Evolutionary conservation across 192 early-diverging fungal genomes (phyloP).

Genomic region (Haplosporangium gracile): DNA sequence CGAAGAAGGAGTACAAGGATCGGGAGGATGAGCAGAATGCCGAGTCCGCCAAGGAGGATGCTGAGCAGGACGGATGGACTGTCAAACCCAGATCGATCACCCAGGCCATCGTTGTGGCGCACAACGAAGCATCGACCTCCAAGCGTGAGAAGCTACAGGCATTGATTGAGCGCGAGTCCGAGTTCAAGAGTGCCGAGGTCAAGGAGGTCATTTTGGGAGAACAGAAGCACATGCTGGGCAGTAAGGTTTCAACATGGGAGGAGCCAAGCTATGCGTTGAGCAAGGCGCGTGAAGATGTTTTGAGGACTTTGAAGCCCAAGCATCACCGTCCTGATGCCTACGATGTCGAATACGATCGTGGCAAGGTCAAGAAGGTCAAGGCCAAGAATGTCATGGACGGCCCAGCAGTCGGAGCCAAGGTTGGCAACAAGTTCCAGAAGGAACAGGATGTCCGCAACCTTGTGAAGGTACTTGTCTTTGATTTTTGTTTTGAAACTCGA

Average conservation of each 20-base stretch:
- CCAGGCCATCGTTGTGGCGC: conserved; percentile 61
- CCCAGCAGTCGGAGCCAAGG: conserved; percentile 45
- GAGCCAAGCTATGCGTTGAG: conserved; percentile 29
- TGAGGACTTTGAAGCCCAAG: conserved; percentile 66
- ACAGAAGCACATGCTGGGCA: conserved; percentile 43
- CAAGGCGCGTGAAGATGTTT: conserved; percentile 45
- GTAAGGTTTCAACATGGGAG: conserved; percentile 57
- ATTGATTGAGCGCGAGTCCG: conserved; percentile 64
- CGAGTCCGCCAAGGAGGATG: conserved; percentile 15
- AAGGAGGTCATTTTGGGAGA: conserved; percentile 66
- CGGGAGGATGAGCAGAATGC: conserved; percentile 38
- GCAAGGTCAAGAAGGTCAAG: conserved; percentile 82
- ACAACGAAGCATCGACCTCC: conserved; percentile 59
- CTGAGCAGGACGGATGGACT: conserved; percentile 60
- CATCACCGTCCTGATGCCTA: conserved; percentile 66
- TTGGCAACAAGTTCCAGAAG: conserved; percentile 61
- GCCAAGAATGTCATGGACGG: conserved; percentile 57
- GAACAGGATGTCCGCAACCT: conserved; percentile 56
- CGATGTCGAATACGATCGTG: conserved; percentile 81
- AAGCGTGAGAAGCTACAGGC: conserved; percentile 59
- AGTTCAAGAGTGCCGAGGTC: conserved; percentile 61
- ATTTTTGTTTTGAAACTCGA: not conserved
- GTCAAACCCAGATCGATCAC: conserved; percentile 62
- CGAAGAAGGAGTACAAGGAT: conserved; percentile 54
- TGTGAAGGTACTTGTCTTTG: conserved; percentile 42